Evolutionary conservation across 805 yeast species (phyloP), one percentile per base, ranked within the genome.

Genomic region (Ogataea zsoltii): DNA sequence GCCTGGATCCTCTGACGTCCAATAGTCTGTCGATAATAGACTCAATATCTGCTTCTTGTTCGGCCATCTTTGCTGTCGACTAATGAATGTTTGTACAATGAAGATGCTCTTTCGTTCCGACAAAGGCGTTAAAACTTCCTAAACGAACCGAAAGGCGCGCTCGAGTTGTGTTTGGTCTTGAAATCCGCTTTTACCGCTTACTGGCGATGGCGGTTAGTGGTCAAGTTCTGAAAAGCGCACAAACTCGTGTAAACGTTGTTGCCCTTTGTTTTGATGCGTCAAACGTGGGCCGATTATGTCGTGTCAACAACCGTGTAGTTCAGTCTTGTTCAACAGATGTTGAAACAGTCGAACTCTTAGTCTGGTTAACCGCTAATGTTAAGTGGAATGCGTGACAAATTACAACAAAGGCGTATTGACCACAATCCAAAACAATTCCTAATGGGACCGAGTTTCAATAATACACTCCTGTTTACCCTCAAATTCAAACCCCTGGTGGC

Each of bases 1-100:
- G 99, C 68, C 97, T 84, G 50, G 97, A 89, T 53, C 98, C 99
- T 70, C 99, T 84, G 43, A 94, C 99, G 70, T 94, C 98, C 59
- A 92, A 77, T 63, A 92, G 79, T 77, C 98, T 83, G 74, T 92
- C 98, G 68, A 92, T 94, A 62, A 92, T 91, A 63, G 96, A 88
- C 70, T 92, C 99, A 63, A 92, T 86, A 67, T 94, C 98, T 42
- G 95, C 96, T 70, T 92, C 96, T 53, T 56, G 65, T 44, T 67
- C 68, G 13, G 66, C 53, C 49, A 60, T 55, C 7, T 41, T 54
- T 33, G 50, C 37, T 23, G 23, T 11, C 9, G 25, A 21, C 18
- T 12, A 7, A 5, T 33, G 19, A 21, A 25, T 37, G 40, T 37
- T 37, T 37, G 40, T 37, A 37, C 40, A 37, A 28, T 28, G n/a